phyloP scores from a whole-genome alignment of 345 rosid genomes.

The Conringia planisiliqua region DNA sequence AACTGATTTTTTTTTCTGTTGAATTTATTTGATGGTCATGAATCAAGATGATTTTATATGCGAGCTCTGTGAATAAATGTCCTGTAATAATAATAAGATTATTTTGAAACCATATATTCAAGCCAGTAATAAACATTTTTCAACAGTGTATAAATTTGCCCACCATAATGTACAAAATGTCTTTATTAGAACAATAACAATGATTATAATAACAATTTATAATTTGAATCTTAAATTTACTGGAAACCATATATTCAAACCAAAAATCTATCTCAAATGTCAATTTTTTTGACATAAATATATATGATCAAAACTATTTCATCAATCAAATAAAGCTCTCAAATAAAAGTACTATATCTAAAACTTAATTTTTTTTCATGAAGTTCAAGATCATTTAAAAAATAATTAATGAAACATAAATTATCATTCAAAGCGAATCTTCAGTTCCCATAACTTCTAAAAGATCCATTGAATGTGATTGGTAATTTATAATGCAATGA shows the following conservation, averaged over 20 bases:
- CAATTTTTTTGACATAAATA: too few relatives aligned
- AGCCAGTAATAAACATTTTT: neutral
- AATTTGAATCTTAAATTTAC: neutral
- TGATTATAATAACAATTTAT: neutral
- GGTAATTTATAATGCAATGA: too few relatives aligned
- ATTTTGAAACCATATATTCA: neutral
- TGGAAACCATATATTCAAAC: neutral
- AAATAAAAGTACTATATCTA: neutral
- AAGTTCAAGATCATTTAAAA: neutral
- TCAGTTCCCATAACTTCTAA: neutral
- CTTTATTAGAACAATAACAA: too few relatives aligned
- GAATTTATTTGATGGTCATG: neutral
- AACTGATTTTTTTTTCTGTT: neutral
- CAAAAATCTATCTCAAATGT: neutral
- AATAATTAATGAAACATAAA: neutral
- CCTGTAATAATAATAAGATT: neutral
- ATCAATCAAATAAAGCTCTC: neutral
- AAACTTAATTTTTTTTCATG: neutral
- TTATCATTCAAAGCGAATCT: neutral
- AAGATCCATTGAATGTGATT: too few relatives aligned
- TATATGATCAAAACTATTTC: too few relatives aligned
- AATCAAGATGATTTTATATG: neutral
- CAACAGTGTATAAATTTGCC: neutral
- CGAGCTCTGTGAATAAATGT: neutral
- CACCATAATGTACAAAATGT: neutral